These are phyloP conservation scores for Lyophyllum decastes DNA, from an alignment of 768 basidiomycete species.

Conservation along the genomic window DNA sequence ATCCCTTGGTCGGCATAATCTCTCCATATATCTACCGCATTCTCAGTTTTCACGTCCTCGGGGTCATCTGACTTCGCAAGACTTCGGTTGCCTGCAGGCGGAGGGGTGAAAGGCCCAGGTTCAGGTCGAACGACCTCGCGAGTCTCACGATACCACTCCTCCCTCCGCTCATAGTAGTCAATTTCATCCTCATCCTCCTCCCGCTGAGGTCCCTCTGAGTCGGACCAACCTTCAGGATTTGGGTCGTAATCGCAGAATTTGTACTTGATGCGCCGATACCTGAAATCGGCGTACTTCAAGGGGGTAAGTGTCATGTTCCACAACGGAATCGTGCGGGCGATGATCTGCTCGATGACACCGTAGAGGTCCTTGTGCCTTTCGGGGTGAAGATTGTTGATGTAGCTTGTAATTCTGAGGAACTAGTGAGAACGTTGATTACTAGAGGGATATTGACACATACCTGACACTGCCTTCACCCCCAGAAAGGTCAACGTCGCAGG, in stretches of 20 bases:
- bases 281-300: background rate
- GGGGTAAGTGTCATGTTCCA: slow-evolving; percentile 30
- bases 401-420: slow-evolving; percentile 30
- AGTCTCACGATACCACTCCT: too few relatives aligned
- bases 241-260: slow-evolving; percentile 13
- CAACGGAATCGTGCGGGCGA: slow-evolving; percentile 30
- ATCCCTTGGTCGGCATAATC: slow-evolving; percentile 7
- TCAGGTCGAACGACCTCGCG: slow-evolving; percentile 16
- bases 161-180: slow-evolving; percentile 12
- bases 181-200: slow-evolving; percentile 18
- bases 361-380: slow-evolving; percentile 24
- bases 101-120: slow-evolving; percentile 14
- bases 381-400: slow-evolving; percentile 46
- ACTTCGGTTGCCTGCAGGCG: too few relatives aligned
- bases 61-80: too few relatives aligned
- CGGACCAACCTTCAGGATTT: slow-evolving; percentile 8
- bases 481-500: slow-evolving; percentile 31
- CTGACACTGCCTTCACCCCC: slow-evolving; percentile 10
- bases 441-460: slow-evolving; percentile 15
- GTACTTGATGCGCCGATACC: slow-evolving; percentile 18
- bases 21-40: slow-evolving; percentile 15
- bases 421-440: too few relatives aligned
- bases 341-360: slow-evolving; percentile 25
- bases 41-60: slow-evolving; percentile 27
- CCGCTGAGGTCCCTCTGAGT: slow-evolving; percentile 17